A percentile compares a stretch with the other conserved stretches of the same genome.
Evolutionary conservation across 2,329 filamentous ascomycete species (phyloP).

Genomic region (Pseudocercospora crystallina): DNA sequence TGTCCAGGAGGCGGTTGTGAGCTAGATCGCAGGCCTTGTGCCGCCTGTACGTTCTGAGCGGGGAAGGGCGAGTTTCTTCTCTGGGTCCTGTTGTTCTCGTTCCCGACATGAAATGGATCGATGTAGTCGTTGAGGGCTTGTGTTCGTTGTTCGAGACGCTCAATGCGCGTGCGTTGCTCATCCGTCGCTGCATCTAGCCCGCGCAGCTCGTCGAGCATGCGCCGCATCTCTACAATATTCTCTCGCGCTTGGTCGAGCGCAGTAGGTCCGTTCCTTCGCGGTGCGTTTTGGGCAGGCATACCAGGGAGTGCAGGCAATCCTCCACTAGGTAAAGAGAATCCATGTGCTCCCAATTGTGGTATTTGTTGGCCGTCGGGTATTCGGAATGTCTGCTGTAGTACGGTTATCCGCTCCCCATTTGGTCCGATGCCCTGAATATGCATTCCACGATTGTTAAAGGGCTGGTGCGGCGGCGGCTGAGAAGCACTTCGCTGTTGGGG

Average conservation of each 20-base stretch:
- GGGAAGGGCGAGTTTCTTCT: not conserved
- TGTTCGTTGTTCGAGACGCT: constrained; percentile 24
- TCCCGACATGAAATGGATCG: constrained; percentile 27
- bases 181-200: constrained; percentile 17
- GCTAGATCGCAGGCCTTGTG: constrained; percentile 7
- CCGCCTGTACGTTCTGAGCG: not conserved
- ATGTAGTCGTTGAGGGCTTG: constrained; percentile 32
- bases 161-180: constrained; percentile 24
- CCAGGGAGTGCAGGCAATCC: constrained; percentile 12
- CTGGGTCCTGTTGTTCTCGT: not conserved
- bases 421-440: constrained; percentile 31
- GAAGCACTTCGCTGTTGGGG: constrained; percentile 10
- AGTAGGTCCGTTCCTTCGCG: constrained; percentile 19
- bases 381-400: constrained; percentile 23
- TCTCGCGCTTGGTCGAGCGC: constrained; percentile 33
- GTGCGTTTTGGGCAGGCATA: constrained; percentile 1
- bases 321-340: not conserved
- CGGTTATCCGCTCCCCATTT: constrained; percentile 25
- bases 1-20: constrained; percentile 1
- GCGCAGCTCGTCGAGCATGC: constrained; percentile 32
- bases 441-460: constrained; percentile 25
- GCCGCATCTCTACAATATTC: constrained; percentile 33
- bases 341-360: not conserved
- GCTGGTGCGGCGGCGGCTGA: constrained; percentile 17
- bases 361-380: constrained; percentile 3